Evolutionary conservation across 768 basidiomycete genomes (phyloP).

Genomic region (Amanita rubescens): DNA sequence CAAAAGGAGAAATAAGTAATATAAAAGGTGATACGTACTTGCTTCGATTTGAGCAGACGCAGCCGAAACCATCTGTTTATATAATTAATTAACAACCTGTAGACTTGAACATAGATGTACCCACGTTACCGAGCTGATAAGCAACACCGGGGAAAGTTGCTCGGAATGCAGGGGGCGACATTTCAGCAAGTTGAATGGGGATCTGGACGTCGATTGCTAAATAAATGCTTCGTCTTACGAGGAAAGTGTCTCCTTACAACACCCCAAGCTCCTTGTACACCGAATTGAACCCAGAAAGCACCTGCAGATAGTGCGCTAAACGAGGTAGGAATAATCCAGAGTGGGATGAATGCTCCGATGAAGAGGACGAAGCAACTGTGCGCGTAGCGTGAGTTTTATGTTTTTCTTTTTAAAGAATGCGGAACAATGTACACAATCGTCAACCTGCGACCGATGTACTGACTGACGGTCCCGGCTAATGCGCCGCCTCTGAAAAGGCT

Average conservation of each 20-base stretch:
- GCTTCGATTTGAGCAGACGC: conserved; percentile 81
- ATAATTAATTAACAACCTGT: neutral
- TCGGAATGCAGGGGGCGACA: conserved; percentile 84
- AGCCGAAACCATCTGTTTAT: conserved; percentile 48
- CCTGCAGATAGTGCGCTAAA: conserved; percentile 72
- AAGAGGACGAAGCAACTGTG: conserved; percentile 46
- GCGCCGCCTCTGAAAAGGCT: conserved; percentile 47
- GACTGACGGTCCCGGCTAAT: conserved; percentile 65
- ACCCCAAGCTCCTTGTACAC: conserved; percentile 89
- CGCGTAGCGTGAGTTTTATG: neutral
- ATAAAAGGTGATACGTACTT: conserved; percentile 26
- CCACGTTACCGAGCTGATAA: conserved; percentile 73
- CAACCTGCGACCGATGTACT: conserved; percentile 77
- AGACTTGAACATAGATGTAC: conserved; percentile 13
- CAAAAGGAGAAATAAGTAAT: neutral
- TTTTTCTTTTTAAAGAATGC: neutral
- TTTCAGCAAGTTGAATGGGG: conserved; percentile 76
- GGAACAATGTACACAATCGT: conserved; percentile 49
- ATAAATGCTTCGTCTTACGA: conserved; percentile 30
- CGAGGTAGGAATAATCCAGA: conserved; percentile 74
- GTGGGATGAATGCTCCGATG: conserved; percentile 56
- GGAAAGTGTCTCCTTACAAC: conserved; percentile 56
- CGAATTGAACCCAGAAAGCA: conserved; percentile 82
- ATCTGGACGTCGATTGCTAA: conserved; percentile 30
- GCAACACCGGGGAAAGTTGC: conserved; percentile 83